Base-by-base conservation (phyloP, 176 grass and related monocot species). In the Oryza longistaminata region DNA sequence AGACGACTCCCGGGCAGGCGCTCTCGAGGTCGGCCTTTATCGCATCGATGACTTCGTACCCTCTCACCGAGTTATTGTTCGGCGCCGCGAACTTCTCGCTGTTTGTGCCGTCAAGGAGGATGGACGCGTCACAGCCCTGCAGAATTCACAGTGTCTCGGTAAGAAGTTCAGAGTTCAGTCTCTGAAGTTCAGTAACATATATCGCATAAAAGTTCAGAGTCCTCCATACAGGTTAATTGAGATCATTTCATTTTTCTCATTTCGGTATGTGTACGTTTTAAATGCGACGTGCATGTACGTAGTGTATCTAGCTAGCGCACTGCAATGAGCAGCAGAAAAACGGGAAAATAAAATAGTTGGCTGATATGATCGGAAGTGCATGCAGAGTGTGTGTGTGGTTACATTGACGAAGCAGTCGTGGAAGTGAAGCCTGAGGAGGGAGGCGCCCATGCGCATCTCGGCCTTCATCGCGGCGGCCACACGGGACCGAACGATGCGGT, bases 331-430 rank as follows among this genome's bases (percentile, higher is more conserved):
- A 22, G 55, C 55, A 61, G 19, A 22, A 9, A 21, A 61, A 21
- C 0, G 55, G 12, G 3, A 19, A 40, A 40, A 0, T 7, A 9
- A 9, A 61, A 27, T 2, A 10, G 6, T 40, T 11, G 35, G 0
- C 0, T 37, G 29, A 31, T 27, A 27, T 27, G 26, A 27, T 27
- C 0, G 26, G 26, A 27, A 27, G 26, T 27, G 26, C 26, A 27
- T 27, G 26, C 26, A 27, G 26, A 27, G n/a, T n/a, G 34, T 35
- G 34, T 35, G 34, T 35, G 34, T 35, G 34, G 5, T 5, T 37
- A 37, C 94, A 75, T 97, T 94, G 37, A 97, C 88, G 86, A 97
- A 97, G 81, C 95, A 94, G 86, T 94, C 95, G 81, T 97, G 94
- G 85, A 97, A 97, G 76, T 94, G 92, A 78, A 97, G 95, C 71